Conservation (phyloP, 129 eudicot genomes). For the sunflower (Helianthus annuus) region DNA sequence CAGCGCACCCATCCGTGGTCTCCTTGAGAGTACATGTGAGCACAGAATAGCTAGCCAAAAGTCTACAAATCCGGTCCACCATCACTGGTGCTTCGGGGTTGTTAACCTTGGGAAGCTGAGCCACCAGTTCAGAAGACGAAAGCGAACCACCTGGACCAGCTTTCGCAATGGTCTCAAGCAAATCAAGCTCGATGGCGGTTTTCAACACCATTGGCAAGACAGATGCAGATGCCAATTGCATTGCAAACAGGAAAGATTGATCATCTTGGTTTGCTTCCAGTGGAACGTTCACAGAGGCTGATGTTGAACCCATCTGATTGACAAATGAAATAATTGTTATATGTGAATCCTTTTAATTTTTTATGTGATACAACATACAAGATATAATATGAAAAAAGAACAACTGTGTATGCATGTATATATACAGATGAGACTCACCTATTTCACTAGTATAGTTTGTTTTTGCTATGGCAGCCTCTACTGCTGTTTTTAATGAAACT, state of each 20-base stretch:
- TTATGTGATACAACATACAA: conserved; percentile 5
- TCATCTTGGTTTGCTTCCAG: too few relatives aligned
- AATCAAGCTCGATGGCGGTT: conserved; percentile 16
- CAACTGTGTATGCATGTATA: background rate
- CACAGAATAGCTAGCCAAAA: conserved; percentile 38
- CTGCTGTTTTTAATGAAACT: too few relatives aligned
- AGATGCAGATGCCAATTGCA: too few relatives aligned
- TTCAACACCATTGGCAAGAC: too few relatives aligned
- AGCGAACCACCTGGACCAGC: conserved; percentile 34
- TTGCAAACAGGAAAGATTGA: too few relatives aligned
- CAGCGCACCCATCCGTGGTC: conserved; percentile 34
- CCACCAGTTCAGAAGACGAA: conserved; percentile 33
- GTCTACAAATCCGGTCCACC: conserved; percentile 38
- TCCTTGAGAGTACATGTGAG: conserved; percentile 38
- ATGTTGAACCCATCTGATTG: background rate
- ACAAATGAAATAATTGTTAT: background rate
- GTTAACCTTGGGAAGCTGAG: conserved; percentile 28
- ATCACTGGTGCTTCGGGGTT: conserved; percentile 45
- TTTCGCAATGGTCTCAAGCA: conserved; percentile 41
- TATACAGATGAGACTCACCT: conserved; percentile 26
- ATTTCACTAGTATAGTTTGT: background rate
- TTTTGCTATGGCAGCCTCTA: too few relatives aligned
- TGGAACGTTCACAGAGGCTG: too few relatives aligned
- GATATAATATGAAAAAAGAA: background rate
- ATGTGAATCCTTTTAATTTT: too few relatives aligned